phyloP scores from a whole-genome alignment of 495 filamentous ascomycete genomes.

The Massariosphaeria phaeospora region DNA sequence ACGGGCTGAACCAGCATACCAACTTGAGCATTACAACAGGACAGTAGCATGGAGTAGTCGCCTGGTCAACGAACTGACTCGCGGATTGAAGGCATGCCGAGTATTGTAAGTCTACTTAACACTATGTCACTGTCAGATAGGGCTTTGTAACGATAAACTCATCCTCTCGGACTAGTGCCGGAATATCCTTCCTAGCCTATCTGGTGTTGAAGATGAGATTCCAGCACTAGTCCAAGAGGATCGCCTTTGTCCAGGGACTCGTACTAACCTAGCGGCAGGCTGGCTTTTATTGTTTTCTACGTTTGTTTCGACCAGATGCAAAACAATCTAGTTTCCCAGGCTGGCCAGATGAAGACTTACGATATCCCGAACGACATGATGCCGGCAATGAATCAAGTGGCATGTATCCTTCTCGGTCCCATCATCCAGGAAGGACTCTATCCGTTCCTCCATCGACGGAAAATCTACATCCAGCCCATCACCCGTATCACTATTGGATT shows the following conservation, averaged over 20 bases:
- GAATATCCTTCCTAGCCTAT: too few relatives aligned
- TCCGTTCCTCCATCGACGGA: slow-evolving; percentile 40
- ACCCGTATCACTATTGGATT: slow-evolving; percentile 51
- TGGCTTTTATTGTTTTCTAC: slow-evolving; percentile 35
- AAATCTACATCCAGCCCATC: slow-evolving; percentile 48
- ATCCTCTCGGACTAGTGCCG: too few relatives aligned
- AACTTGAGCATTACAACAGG: slow-evolving; percentile 29
- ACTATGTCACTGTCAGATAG: too few relatives aligned
- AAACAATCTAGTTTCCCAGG: slow-evolving; percentile 53
- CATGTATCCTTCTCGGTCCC: slow-evolving; percentile 46
- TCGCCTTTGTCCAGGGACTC: not conserved
- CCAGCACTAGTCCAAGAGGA: too few relatives aligned
- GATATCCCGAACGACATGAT: slow-evolving; percentile 50
- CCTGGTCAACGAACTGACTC: slow-evolving; percentile 52
- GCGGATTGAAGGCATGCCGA: slow-evolving; percentile 26
- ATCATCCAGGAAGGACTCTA: slow-evolving; percentile 48
- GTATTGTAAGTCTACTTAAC: slow-evolving; percentile 41
- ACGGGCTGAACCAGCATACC: slow-evolving; percentile 29
- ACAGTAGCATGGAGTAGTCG: slow-evolving; percentile 34
- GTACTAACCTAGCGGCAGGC: slow-evolving; percentile 12
- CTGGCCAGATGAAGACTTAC: slow-evolving; percentile 47
- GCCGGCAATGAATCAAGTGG: slow-evolving; percentile 26
- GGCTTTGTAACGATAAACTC: too few relatives aligned
- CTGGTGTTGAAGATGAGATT: too few relatives aligned
- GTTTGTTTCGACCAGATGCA: slow-evolving; percentile 40